Evolutionary conservation across 1,284 basidiomycete genomes (phyloP), one percentile per base, ranked within the genome.

Genomic region (Papiliotrema nemorosa): DNA sequence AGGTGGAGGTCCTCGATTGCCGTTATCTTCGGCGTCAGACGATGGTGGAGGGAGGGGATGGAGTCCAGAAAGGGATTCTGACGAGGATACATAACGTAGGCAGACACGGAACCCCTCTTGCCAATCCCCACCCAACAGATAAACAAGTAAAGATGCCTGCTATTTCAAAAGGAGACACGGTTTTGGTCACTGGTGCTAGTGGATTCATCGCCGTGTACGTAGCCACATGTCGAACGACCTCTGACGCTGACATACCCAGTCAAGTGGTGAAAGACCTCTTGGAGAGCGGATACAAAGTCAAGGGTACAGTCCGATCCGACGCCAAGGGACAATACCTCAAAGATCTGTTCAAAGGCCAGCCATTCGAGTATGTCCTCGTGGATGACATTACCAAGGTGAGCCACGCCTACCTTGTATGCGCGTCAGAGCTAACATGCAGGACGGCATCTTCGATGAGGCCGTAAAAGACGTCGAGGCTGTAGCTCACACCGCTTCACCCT

Each of bases 371-470:
- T 62, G 78, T 78, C 29, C 73, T 82, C 34, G 81, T 82, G 1
- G 74, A 78, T 38, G 82, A 84, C 64, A 81, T 84, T 60, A 79
- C 77, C 13, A 70, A 78, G 73, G 78, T 80, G 41, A 43, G 72
- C 18, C 18, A 2, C 18, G 13, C n/a, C 27, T 25, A 21, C n/a
- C 9, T 33, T 33, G 24, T 39, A 16, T 27, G 18, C 21, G 16
- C 26, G 13, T 9, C n/a, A 26, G 22, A 35, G 12, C 27, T 42
- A 16, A 47, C 41, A 46, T 6, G 21, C 41, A 82, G 81, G 77
- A 80, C 9, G 82, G 81, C n/a, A 82, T 81, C 2, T 87, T 86
- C 57, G 84, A 86, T 60, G 81, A 84, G 37, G 83, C 82, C 1
- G 82, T 87, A 31, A 81, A 82, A 63, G 84, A 77, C 2, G 80